A percentile compares a stretch with the other conserved stretches of the same genome.
These are phyloP conservation scores for Wickerhamomyces rabaulensis DNA, from an alignment of 805 yeast species.

Conservation along the genomic window DNA sequence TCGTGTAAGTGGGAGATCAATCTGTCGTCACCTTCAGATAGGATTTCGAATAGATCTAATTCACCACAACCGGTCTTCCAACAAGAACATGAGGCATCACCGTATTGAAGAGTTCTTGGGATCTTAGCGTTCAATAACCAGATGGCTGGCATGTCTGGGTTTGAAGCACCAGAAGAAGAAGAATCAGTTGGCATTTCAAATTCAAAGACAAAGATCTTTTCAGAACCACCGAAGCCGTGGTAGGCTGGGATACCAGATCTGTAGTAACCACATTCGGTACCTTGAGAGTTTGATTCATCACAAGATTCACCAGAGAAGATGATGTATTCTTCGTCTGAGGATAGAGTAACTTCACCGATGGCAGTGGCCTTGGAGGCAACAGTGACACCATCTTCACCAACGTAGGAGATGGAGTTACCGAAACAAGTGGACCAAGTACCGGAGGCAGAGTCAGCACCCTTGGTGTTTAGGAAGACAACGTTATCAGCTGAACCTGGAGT, in stretches of 20 bases:
- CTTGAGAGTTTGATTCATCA: slow-evolving; percentile 29
- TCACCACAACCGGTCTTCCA: slow-evolving; percentile 98
- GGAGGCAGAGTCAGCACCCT: slow-evolving; percentile 72
- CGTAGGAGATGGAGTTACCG: slow-evolving; percentile 90
- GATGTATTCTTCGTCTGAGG: slow-evolving; percentile 73
- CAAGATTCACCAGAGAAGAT: slow-evolving; percentile 74
- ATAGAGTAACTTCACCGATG: slow-evolving; percentile 61
- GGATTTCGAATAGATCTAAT: slow-evolving; percentile 88
- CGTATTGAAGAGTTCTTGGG: slow-evolving; percentile 96
- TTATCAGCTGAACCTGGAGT: slow-evolving; percentile 67
- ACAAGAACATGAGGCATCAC: slow-evolving; percentile 81
- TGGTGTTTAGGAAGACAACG: slow-evolving; percentile 77
- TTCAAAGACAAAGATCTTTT: slow-evolving; percentile 88
- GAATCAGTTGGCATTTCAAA: slow-evolving; percentile 82
- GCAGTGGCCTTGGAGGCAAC: slow-evolving; percentile 67
- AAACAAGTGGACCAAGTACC: slow-evolving; percentile 84
- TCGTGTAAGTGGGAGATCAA: slow-evolving; percentile 79
- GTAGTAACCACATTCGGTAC: slow-evolving; percentile 72
- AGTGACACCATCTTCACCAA: slow-evolving; percentile 70
- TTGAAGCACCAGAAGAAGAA: slow-evolving; percentile 39
- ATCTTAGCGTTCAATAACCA: slow-evolving; percentile 95
- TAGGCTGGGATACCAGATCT: slow-evolving; percentile 85
- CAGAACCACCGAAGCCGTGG: slow-evolving; percentile 84
- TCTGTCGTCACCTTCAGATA: slow-evolving; percentile 68
- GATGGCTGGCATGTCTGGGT: slow-evolving; percentile 96